phyloP scores from a whole-genome alignment of 73 alveolate species.

The Blepharisma japonicum region DNA sequence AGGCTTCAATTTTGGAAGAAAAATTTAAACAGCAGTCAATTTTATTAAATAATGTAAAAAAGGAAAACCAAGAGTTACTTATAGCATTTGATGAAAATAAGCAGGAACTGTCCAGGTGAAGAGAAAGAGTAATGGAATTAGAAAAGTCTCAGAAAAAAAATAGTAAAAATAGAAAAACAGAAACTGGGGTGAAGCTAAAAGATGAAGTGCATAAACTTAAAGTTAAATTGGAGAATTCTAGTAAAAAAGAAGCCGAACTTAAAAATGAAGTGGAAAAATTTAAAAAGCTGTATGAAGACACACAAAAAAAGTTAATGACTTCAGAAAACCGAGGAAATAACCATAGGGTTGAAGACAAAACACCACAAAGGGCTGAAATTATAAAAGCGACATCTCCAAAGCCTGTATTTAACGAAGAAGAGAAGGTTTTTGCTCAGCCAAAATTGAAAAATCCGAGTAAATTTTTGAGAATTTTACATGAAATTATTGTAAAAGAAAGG shows the following conservation, averaged over 20 bases:
- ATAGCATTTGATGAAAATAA: not conserved
- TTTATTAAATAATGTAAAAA: not conserved
- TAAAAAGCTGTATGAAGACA: not conserved
- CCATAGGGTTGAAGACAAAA: not conserved
- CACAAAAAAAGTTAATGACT: not conserved
- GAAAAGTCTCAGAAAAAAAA: conserved; percentile 15
- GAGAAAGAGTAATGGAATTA: not conserved
- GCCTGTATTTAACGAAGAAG: not conserved
- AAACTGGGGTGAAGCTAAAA: conserved; percentile 5
- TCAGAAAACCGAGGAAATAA: not conserved
- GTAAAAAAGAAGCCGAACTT: not conserved
- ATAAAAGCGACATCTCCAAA: not conserved
- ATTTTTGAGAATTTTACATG: not conserved
- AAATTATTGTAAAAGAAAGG: not conserved
- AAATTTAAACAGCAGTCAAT: not conserved
- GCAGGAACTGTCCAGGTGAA: not conserved
- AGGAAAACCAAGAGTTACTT: conserved; percentile 15
- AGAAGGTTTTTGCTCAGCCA: not conserved
- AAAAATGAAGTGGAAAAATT: not conserved
- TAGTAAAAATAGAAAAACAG: not conserved
- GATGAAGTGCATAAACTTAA: conserved; percentile 1
- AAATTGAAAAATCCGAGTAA: not conserved
- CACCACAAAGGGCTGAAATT: not conserved
- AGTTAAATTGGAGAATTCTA: not conserved
- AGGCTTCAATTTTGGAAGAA: not conserved